phyloP scores from a whole-genome alignment of 768 basidiomycete species.

The Chiua virens region DNA sequence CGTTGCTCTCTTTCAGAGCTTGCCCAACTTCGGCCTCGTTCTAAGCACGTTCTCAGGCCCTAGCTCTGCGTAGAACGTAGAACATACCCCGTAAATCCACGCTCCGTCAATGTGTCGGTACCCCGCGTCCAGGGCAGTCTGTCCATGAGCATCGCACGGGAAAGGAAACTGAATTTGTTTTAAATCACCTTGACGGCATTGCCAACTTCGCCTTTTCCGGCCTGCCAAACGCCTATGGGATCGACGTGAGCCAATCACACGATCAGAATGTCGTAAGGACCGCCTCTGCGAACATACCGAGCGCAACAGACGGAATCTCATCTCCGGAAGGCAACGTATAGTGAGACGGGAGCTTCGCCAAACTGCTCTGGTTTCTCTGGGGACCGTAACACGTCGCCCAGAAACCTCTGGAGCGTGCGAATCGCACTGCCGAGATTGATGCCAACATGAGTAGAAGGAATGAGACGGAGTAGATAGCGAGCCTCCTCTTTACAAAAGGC shows the following conservation, averaged over 20 bases:
- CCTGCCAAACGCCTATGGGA: constrained; percentile 60
- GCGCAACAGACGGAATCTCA: constrained; percentile 64
- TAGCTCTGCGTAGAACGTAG: background rate
- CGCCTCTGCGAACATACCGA: constrained; percentile 40
- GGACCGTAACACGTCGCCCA: constrained; percentile 18
- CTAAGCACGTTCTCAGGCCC: constrained; percentile 29
- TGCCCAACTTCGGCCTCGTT: constrained; percentile 71
- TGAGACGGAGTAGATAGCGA: constrained; percentile 23
- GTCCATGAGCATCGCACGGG: background rate
- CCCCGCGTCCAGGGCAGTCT: constrained; percentile 60
- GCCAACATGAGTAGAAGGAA: constrained; percentile 23
- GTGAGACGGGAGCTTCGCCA: constrained; percentile 41
- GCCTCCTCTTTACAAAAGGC: constrained; percentile 16
- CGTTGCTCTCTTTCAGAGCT: constrained; percentile 55
- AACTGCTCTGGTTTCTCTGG: constrained; percentile 20
- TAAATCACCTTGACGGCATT: constrained; percentile 56
- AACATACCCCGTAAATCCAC: constrained; percentile 61
- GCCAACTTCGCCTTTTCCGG: constrained; percentile 58
- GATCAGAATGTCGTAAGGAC: background rate
- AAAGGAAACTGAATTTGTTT: too few species aligned
- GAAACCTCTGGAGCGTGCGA: constrained; percentile 21
- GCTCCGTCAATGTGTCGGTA: constrained; percentile 76
- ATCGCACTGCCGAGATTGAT: constrained; percentile 14
- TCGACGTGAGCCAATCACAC: background rate
- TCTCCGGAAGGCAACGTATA: constrained; percentile 66